Conservation (phyloP, 2,329 filamentous ascomycete genomes). For the Cladosporium cucumerinum region DNA sequence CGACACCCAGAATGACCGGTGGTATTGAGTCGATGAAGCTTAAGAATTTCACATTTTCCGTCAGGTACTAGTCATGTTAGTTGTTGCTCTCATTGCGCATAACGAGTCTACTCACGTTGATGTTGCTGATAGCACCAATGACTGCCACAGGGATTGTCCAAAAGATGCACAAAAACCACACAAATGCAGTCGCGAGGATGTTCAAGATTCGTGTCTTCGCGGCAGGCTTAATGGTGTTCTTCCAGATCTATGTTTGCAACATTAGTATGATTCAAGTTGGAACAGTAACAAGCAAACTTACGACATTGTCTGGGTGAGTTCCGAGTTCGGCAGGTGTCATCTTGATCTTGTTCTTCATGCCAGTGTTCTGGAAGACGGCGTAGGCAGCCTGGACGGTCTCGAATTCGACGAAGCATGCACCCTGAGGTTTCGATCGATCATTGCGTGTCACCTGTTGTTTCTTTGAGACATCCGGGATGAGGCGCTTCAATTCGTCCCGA, state of each 20-base stretch:
- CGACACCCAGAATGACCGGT: constrained; percentile 40
- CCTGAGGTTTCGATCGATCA: constrained; percentile 63
- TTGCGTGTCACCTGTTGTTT: constrained; percentile 65
- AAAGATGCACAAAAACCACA: constrained; percentile 44
- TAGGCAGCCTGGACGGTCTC: constrained; percentile 76
- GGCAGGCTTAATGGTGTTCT: constrained; percentile 40
- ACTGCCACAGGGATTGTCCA: constrained; percentile 46
- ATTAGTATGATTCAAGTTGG: background rate
- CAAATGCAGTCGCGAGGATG: constrained; percentile 37
- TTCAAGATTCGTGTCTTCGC: constrained; percentile 32
- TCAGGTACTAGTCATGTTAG: constrained; percentile 31
- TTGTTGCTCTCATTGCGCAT: background rate
- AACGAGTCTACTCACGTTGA: constrained; percentile 29
- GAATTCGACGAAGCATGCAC: constrained; percentile 86
- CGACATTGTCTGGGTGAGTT: constrained; percentile 38
- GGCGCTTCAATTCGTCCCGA: constrained; percentile 67
- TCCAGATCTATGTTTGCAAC: constrained; percentile 34
- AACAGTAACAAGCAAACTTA: constrained; percentile 20
- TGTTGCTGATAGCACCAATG: constrained; percentile 44
- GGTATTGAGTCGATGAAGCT: constrained; percentile 44
- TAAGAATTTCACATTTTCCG: constrained; percentile 38
- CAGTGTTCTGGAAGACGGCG: constrained; percentile 61
- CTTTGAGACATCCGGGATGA: constrained; percentile 67
- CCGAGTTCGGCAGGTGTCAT: constrained; percentile 41
- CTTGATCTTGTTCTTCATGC: constrained; percentile 27